Conservation (phyloP, 2,329 filamentous ascomycete genomes). For the Trichoderma arundinaceum region DNA sequence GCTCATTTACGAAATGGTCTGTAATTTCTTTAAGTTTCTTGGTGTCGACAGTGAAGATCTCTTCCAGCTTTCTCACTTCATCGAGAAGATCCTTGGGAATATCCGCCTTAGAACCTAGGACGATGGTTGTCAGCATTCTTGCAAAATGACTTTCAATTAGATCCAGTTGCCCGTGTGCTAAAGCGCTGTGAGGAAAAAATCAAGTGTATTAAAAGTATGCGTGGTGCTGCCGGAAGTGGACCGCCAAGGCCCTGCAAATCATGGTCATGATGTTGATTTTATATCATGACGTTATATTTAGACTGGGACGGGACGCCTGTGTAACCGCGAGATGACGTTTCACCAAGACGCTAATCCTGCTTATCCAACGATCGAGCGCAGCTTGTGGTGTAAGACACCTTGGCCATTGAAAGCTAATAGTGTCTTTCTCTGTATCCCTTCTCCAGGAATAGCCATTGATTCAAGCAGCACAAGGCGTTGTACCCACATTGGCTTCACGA, state of each 20-base stretch:
- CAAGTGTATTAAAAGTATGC: not conserved
- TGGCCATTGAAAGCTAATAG: slow-evolving; percentile 5
- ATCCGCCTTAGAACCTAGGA: slow-evolving; percentile 84
- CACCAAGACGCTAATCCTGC: slow-evolving; percentile 8
- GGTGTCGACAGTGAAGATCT: slow-evolving; percentile 78
- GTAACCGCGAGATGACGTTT: slow-evolving; percentile 22
- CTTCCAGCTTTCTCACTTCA: slow-evolving; percentile 84
- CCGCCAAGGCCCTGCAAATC: not conserved
- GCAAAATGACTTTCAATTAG: not conserved
- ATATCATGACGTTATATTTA: not conserved
- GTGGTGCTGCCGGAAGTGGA: not conserved
- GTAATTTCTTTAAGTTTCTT: slow-evolving; percentile 88
- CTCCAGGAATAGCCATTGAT: not conserved
- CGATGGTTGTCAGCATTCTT: slow-evolving; percentile 34
- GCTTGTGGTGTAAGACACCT: not conserved
- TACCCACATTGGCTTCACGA: not conserved
- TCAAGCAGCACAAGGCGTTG: not conserved
- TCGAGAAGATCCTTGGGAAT: slow-evolving; percentile 80
- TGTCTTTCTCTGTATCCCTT: not conserved
- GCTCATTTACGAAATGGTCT: slow-evolving; percentile 84
- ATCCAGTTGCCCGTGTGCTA: too few relatives aligned
- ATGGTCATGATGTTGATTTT: not conserved
- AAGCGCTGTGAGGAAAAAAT: not conserved
- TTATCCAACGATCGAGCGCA: slow-evolving; percentile 3
- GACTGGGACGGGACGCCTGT: not conserved